Percentiles rank a stretch among this genome's conserved stretches.
Conservation (phyloP, 306 rosid species). For the Nissolia schottii region DNA sequence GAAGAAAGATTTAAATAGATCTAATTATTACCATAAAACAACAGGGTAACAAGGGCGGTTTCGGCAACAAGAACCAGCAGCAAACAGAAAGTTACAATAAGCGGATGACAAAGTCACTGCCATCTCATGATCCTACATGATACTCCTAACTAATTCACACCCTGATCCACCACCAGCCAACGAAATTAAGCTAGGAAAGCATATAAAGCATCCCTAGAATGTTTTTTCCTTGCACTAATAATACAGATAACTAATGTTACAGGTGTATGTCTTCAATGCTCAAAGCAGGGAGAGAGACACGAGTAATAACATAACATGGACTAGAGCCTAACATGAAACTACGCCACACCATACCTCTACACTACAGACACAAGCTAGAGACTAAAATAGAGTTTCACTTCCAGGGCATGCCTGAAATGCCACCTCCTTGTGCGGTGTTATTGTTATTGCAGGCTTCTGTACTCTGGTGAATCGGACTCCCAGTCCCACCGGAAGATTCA, state of each 20-base stretch:
- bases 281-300: not conserved
- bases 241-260: conserved; percentile 26
- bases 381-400: conserved; percentile 31
- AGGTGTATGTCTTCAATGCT: conserved; percentile 5
- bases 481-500: conserved; percentile 47
- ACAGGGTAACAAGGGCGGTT: not conserved
- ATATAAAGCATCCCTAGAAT: not conserved
- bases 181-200: not conserved
- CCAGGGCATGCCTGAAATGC: conserved; percentile 56
- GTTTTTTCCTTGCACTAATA: not conserved
- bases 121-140: conserved; percentile 20
- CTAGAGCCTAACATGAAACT: not conserved
- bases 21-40: not conserved
- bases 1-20: not conserved
- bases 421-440: conserved; percentile 43
- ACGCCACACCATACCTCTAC: not conserved
- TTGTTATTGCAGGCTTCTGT: conserved; percentile 46
- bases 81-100: not conserved
- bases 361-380: conserved; percentile 31
- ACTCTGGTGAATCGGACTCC: conserved; percentile 39
- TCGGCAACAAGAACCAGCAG: not conserved
- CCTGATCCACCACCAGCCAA: not conserved
- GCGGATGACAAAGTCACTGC: conserved; percentile 2
- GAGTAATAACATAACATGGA: not conserved
- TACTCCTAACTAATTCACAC: not conserved